Conservation (phyloP, 169 alveolate species). For the Plasmodium blacklocki region DNA sequence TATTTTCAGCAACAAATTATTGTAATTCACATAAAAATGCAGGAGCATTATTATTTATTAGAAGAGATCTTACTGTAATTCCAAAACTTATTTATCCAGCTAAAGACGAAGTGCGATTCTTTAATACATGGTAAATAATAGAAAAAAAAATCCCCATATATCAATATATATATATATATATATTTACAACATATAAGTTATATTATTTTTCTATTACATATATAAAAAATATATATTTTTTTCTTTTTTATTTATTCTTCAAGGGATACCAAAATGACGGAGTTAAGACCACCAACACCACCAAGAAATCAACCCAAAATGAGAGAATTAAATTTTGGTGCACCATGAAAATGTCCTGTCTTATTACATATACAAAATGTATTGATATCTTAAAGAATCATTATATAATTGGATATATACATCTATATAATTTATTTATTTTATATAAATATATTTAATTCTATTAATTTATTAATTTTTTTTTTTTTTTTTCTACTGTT, state of each 20-base stretch:
- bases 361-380: no score
- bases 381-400: no score
- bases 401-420: not conserved
- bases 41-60: slow-evolving; percentile 97
- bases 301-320: slow-evolving; percentile 86
- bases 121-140: slow-evolving; percentile 67
- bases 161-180: not conserved
- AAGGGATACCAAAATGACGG: slow-evolving; percentile 89
- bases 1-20: slow-evolving; percentile 99
- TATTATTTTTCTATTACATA: not conserved
- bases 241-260: slow-evolving; percentile 11
- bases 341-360: slow-evolving; percentile 58
- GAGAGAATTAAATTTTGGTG: slow-evolving; percentile 83
- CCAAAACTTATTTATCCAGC: slow-evolving; percentile 98
- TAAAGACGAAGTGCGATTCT: slow-evolving; percentile 81
- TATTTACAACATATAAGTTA: not conserved
- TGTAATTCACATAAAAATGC: slow-evolving; percentile 99
- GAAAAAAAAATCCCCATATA: not conserved
- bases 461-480: not conserved
- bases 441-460: no score
- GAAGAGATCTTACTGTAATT: slow-evolving; percentile 96
- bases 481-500: slow-evolving; percentile 8
- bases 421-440: slow-evolving; percentile 10
- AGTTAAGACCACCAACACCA: slow-evolving; percentile 88
- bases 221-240: not conserved